phyloP scores from a whole-genome alignment of 2,329 filamentous ascomycete genomes.

The Thielaviopsis euricoi region DNA sequence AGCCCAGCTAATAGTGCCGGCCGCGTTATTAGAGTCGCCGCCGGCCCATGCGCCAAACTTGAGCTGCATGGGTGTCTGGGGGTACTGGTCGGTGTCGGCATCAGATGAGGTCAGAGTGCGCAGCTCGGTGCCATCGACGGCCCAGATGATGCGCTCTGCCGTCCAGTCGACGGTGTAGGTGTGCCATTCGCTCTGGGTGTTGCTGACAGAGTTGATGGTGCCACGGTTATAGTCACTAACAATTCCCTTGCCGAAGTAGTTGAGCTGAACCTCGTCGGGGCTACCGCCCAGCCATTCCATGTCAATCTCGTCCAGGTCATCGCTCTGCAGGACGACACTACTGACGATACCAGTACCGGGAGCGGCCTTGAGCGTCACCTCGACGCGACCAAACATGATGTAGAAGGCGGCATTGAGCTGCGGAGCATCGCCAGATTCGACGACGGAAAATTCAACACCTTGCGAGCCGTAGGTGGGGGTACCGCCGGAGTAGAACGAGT shows the following conservation, averaged over 20 bases:
- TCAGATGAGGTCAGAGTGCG: constrained; percentile 56
- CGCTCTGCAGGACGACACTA: constrained; percentile 78
- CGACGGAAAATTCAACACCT: constrained; percentile 69
- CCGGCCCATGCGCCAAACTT: constrained; percentile 88
- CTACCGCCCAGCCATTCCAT: constrained; percentile 87
- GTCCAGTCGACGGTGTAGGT: constrained; percentile 93
- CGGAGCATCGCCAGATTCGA: constrained; percentile 64
- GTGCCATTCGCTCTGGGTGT: constrained; percentile 60
- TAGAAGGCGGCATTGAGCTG: constrained; percentile 85
- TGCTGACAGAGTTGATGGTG: constrained; percentile 51
- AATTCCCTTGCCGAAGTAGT: constrained; percentile 91
- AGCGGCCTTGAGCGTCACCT: constrained; percentile 70
- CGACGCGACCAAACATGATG: constrained; percentile 95
- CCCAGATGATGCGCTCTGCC: constrained; percentile 67
- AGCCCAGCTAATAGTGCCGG: constrained; percentile 82
- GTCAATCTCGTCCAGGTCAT: constrained; percentile 89
- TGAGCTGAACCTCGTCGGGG: constrained; percentile 67
- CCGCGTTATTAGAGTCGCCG: constrained; percentile 63
- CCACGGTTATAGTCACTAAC: constrained; percentile 77
- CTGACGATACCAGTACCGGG: constrained; percentile 86
- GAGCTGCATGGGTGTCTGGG: constrained; percentile 89
- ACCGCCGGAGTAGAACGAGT: constrained; percentile 59
- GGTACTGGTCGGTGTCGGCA: constrained; percentile 61
- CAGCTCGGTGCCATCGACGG: constrained; percentile 60
- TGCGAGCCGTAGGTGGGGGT: constrained; percentile 52